A percentile compares a stretch with the other conserved stretches of the same genome.
Conservation (phyloP, 2,329 filamentous ascomycete genomes). For the Blastomyces percursus region DNA sequence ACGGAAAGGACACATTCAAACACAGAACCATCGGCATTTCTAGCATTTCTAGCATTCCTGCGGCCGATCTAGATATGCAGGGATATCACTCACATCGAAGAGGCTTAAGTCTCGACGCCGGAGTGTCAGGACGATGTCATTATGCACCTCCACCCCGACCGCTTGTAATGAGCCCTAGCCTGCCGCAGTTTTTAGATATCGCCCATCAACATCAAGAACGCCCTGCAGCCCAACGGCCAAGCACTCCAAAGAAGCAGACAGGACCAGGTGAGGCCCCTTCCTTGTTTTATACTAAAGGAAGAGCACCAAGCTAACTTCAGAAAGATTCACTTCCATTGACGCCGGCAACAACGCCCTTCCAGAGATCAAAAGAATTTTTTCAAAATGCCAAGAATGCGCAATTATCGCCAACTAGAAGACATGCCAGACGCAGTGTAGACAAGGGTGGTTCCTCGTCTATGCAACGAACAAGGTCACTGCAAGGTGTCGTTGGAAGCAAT, state of each 20-base stretch:
- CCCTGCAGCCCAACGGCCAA: conserved; percentile 40
- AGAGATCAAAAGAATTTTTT: conserved; percentile 28
- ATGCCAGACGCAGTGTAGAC: conserved; percentile 22
- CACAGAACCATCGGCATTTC: not conserved
- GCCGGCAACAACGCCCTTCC: conserved; percentile 52
- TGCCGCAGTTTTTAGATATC: conserved; percentile 23
- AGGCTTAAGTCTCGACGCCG: conserved; percentile 69
- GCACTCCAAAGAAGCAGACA: conserved; percentile 53
- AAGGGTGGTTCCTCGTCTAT: conserved; percentile 30
- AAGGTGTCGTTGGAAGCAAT: conserved; percentile 32
- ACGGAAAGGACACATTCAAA: not conserved
- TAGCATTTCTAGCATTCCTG: not conserved
- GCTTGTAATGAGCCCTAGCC: conserved; percentile 43
- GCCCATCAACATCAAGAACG: not conserved
- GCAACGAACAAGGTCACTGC: conserved; percentile 37
- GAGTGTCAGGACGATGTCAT: conserved; percentile 9
- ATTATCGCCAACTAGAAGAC: conserved; percentile 29
- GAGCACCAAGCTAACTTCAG: not conserved
- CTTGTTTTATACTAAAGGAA: not conserved
- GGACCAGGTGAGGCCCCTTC: conserved; percentile 43
- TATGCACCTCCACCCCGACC: conserved; percentile 1
- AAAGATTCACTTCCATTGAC: conserved; percentile 45
- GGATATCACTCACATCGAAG: conserved; percentile 57
- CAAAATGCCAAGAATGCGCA: conserved; percentile 31
- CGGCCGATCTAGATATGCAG: conserved; percentile 33